phyloP scores from a whole-genome alignment of 176 grass and related monocot species.

The Bromus sterilis region DNA sequence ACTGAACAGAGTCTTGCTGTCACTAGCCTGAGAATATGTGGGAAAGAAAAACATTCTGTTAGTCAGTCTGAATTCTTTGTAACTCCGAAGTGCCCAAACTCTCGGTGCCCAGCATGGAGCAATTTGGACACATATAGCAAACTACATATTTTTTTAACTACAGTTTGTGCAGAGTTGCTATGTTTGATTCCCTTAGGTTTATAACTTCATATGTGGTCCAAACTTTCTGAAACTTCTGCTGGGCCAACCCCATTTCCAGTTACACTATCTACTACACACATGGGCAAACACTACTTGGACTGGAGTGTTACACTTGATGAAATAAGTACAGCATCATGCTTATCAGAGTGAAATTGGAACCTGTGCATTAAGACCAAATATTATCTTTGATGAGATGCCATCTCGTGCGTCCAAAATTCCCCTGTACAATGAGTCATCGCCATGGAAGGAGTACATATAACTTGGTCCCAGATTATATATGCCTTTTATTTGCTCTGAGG shows the following conservation, averaged over 20 bases:
- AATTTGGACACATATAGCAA: not conserved
- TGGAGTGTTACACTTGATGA: conserved; percentile 11
- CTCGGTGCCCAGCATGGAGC: not conserved
- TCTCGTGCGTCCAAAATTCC: conserved; percentile 71
- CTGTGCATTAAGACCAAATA: conserved; percentile 98
- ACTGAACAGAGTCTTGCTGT: conserved; percentile 69
- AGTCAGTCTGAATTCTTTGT: not conserved
- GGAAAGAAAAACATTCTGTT: not conserved
- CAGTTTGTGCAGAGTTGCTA: not conserved
- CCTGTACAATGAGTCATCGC: conserved; percentile 65
- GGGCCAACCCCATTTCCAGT: not conserved
- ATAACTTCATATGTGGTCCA: not conserved
- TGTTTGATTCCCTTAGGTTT: not conserved
- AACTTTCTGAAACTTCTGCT: conserved; percentile 3
- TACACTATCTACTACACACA: not conserved
- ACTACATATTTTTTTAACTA: not conserved
- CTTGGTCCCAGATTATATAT: conserved; percentile 94
- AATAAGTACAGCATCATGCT: conserved; percentile 18
- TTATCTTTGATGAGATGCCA: conserved; percentile 86
- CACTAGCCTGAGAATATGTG: conserved; percentile 50
- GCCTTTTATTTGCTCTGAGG: conserved; percentile 87
- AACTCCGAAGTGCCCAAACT: not conserved
- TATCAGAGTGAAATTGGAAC: conserved; percentile 25
- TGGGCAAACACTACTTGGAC: not conserved
- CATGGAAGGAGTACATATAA: conserved; percentile 98